These are phyloP conservation scores for Larix kaempferi DNA, from an alignment of 75 land plant genomes.

Conservation along the genomic window DNA sequence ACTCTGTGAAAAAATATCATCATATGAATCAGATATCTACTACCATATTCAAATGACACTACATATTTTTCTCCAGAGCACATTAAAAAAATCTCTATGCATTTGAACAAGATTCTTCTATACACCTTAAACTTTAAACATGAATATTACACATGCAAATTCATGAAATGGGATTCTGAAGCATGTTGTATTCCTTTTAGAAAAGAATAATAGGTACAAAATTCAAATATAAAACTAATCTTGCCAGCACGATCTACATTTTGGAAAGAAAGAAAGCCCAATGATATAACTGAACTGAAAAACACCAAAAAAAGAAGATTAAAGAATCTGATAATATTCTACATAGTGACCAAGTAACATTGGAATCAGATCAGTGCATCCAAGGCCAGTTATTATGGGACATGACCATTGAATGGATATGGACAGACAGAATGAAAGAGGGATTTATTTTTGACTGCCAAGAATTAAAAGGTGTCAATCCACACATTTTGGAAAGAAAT, in stretches of 20 bases:
- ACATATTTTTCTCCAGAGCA: not conserved
- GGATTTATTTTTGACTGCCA: not conserved
- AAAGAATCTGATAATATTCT: not conserved
- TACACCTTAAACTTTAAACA: not conserved
- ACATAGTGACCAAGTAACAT: not conserved
- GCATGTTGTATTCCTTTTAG: not conserved
- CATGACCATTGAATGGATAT: not conserved
- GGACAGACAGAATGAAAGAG: not conserved
- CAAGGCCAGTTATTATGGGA: not conserved
- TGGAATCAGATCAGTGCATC: not conserved
- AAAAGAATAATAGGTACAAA: not conserved
- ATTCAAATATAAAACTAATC: constrained; percentile 10
- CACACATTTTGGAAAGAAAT: not conserved
- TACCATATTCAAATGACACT: not conserved
- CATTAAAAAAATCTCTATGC: not conserved
- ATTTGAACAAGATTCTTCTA: not conserved
- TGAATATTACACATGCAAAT: not conserved
- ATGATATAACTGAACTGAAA: not conserved
- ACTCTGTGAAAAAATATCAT: constrained; percentile 52
- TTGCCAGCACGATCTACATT: not conserved
- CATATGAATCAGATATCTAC: not conserved
- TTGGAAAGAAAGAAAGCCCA: not conserved
- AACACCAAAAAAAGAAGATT: not conserved
- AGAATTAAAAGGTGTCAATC: not conserved
- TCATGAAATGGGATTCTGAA: not conserved